Conservation (phyloP, 148 eudicot species). For the Suaeda aralocaspica region DNA sequence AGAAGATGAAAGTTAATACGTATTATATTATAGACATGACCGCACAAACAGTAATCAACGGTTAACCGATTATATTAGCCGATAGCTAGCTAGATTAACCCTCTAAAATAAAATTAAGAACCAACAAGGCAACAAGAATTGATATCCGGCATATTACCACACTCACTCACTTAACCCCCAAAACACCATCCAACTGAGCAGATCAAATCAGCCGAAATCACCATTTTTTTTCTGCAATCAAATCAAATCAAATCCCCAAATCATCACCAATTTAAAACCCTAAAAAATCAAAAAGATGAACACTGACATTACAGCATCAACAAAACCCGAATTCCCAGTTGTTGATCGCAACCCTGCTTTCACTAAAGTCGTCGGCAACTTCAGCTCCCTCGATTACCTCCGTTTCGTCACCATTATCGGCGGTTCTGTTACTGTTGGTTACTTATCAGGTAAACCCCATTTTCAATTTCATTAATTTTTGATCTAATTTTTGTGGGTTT, state of each 20-base stretch:
- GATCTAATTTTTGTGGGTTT: too few species aligned
- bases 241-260: background rate
- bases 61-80: too few species aligned
- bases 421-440: slow-evolving; percentile 86
- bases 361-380: slow-evolving; percentile 80
- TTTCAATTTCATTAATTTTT: background rate
- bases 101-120: too few species aligned
- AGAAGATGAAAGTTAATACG: too few species aligned
- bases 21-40: too few species aligned
- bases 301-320: slow-evolving; percentile 88
- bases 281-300: slow-evolving; percentile 50
- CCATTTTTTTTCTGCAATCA: background rate
- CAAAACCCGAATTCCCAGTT: slow-evolving; percentile 81
- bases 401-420: slow-evolving; percentile 87
- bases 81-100: too few species aligned
- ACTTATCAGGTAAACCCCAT: slow-evolving; percentile 61
- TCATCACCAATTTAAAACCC: background rate
- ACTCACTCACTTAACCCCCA: too few species aligned
- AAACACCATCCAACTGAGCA: background rate
- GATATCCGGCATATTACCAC: too few species aligned
- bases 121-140: too few species aligned
- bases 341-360: slow-evolving; percentile 94
- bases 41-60: too few species aligned
- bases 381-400: slow-evolving; percentile 84
- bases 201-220: slow-evolving; percentile 13